phyloP scores from a whole-genome alignment of 495 filamentous ascomycete genomes.

The Podospora appendiculata region DNA sequence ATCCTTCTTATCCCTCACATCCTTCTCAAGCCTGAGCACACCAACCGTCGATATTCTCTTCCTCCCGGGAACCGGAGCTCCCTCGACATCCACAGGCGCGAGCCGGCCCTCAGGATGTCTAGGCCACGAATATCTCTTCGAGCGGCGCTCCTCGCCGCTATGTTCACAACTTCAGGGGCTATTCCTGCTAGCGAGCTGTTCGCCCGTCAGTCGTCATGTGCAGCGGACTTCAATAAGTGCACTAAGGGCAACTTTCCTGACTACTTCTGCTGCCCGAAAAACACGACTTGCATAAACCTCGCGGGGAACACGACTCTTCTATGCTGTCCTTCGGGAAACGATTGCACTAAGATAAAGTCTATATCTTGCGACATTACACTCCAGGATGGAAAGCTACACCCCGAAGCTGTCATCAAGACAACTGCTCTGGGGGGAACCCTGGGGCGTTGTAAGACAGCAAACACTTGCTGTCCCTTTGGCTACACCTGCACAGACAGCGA shows the following conservation, averaged over 20 bases:
- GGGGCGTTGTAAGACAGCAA: constrained; percentile 42
- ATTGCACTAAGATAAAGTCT: constrained; percentile 59
- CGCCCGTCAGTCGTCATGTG: constrained; percentile 24
- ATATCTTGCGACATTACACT: constrained; percentile 62
- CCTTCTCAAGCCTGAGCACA: no score
- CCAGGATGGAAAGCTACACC: constrained; percentile 55
- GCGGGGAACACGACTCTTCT: constrained; percentile 61
- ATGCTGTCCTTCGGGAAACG: constrained; percentile 62
- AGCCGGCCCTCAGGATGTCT: constrained; percentile 7
- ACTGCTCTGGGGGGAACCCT: constrained; percentile 51
- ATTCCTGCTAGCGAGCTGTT: constrained; percentile 23
- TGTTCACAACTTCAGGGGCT: constrained; percentile 21
- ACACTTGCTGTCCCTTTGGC: constrained; percentile 72
- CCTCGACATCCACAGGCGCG: not conserved
- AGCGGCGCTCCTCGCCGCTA: constrained; percentile 21
- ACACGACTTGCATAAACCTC: constrained; percentile 55
- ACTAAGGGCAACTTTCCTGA: constrained; percentile 47
- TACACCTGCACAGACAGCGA: constrained; percentile 53
- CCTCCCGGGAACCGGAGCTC: no score
- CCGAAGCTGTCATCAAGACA: constrained; percentile 62
- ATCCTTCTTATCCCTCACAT: no score
- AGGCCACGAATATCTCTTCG: constrained; percentile 10
- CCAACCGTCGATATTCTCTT: no score
- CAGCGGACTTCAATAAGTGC: constrained; percentile 38
- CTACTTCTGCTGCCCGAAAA: constrained; percentile 67